Evolutionary conservation across 2,329 filamentous ascomycete genomes (phyloP).

Genomic region (Leptographium flavum): DNA sequence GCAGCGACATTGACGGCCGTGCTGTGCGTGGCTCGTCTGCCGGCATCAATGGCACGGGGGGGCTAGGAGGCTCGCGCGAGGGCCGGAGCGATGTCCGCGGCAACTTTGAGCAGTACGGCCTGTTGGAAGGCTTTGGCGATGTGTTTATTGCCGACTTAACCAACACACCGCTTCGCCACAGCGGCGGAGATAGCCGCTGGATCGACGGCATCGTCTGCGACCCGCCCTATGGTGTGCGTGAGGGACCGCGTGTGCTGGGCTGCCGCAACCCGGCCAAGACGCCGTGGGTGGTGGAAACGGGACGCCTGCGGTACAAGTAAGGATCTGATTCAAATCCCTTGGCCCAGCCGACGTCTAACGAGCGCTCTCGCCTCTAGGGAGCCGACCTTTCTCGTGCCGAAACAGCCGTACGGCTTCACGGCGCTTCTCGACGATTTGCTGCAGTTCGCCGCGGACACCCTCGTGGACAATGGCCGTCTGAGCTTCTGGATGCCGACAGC

Average conservation of each 20-base stretch:
- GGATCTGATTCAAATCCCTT: conserved; percentile 15
- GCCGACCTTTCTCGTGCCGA: conserved; percentile 67
- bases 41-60: conserved; percentile 22
- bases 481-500: conserved; percentile 97
- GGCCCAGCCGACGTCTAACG: neutral
- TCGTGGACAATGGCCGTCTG: conserved; percentile 67
- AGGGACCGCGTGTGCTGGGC: conserved; percentile 80
- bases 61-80: conserved; percentile 7
- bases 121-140: conserved; percentile 54
- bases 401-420: conserved; percentile 81
- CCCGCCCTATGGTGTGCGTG: conserved; percentile 87
- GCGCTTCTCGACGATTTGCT: conserved; percentile 86
- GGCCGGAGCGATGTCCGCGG: conserved; percentile 34
- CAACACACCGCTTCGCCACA: conserved; percentile 56
- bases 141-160: conserved; percentile 78
- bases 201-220: conserved; percentile 92
- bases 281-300: conserved; percentile 50
- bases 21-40: conserved; percentile 61
- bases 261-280: conserved; percentile 50
- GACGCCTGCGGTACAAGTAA: conserved; percentile 54
- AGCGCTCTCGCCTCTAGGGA: neutral
- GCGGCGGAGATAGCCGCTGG: conserved; percentile 24
- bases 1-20: conserved; percentile 86
- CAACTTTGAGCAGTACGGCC: conserved; percentile 76
- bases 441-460: conserved; percentile 58